Evolutionary conservation across 1,284 basidiomycete genomes (phyloP), one percentile per base, ranked within the genome.

Genomic region (Mycena citricolor): DNA sequence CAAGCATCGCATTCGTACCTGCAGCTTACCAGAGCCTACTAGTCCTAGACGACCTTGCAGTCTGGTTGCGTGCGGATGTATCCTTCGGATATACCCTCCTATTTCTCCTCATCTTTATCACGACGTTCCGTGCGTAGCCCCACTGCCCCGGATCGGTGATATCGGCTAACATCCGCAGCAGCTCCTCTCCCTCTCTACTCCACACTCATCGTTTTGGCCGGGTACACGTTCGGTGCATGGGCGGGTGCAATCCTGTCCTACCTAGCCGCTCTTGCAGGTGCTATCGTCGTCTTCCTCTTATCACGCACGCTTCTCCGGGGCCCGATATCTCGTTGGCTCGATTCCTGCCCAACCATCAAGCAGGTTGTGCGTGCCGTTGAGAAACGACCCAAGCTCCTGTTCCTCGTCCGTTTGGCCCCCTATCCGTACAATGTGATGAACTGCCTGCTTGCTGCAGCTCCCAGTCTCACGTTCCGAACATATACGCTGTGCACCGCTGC

Each of bases 391-490:
- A 81, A 81, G 59, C 73, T 93, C 6, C 79, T 93, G 37, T 91
- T 93, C 70, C 79, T 93, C 52, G 86, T 93, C 55, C 86, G 90
- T 41, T 74, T 93, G 37, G 90, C 87, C 14, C 86, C 86, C 4
- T 89, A 89, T 60, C 86, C 86, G 0, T 88, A 86, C 71, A 93
- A 93, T 65, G 83, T 93, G 58, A 89, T 93, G 83, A 93, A 93
- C 68, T 89, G 86, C 56, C 77, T 93, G 32, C 77, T 93, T 25
- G 90, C 90, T 3, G 86, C 87, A n/a, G 82, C 87, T 11, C 83
- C 84, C n/a, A 81, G 83, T n/a, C 76, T 93, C 54, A 84, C 81
- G 8, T 71, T 92, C 55, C 74, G 74, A 51, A 91, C 88, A 8
- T 93, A 91, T 66, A 77, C 81, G 21, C 59, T 77, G 35, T 91